Base-by-base conservation (phyloP, 2,329 filamentous ascomycete species). In the Colletotrichum euphorbiae region DNA sequence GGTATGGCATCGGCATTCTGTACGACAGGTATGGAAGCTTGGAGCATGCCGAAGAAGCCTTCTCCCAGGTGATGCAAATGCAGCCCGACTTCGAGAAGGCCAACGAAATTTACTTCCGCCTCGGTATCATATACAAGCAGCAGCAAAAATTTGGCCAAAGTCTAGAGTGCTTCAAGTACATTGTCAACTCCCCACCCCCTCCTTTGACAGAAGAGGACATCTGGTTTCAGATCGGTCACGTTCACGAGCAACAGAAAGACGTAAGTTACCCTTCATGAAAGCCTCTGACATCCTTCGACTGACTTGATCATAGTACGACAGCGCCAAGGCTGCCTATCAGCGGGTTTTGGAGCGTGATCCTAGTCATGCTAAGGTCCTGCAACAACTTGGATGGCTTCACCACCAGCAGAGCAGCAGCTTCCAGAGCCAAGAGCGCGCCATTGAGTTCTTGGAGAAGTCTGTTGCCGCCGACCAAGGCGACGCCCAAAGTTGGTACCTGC, bases 41-140 rank as follows among this genome's bases (percentile, higher is more conserved):
- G 52, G 96, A 99, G 75, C 97, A 98, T 78, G 96, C 96, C 72
- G 96, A 98, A 79, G 96, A 98, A 78, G 96, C 96, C 5, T 98
- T 98, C 77, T 98, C 95, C 2, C 93, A 98, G 77, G 96, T 99
- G 70, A 98, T 99, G 96, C 91, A 93, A 73, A 98, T 99, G 91
- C 92, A 97, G 75, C 96, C 95, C 4, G 91, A 94, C 74, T 98
- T 98, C 73, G 96, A 99, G 76, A 99, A 99, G 85, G 94, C 95
- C 65, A 98, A 98, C 76, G 96, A 99, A 79, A 98, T 99, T 61
- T 99, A 98, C 80, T 99, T 99, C 81, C 90, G 96, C 31, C 87
- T 99, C 8, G 96, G 96, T n/a, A 99, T 99, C 82, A 98, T 99
- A 72, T 98, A 98, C 84, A 99, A 99, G 79, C 95, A 98, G 76